These are phyloP conservation scores for Penicillium coffeae DNA, from an alignment of 495 filamentous ascomycete species.

Conservation along the genomic window DNA sequence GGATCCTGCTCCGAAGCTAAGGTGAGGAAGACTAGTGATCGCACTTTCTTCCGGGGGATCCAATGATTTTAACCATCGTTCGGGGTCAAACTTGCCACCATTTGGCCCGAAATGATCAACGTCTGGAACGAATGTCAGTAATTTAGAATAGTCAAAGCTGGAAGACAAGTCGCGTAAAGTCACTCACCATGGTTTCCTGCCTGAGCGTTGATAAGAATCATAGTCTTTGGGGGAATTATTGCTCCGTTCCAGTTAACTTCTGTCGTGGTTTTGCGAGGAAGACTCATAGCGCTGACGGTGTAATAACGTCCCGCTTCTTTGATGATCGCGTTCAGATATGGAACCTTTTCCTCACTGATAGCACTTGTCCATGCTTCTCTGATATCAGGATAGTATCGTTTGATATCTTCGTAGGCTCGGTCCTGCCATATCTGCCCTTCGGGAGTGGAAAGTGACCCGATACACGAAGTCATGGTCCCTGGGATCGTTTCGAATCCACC, in stretches of 20 bases:
- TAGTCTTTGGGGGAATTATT: constrained; percentile 51
- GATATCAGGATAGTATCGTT: constrained; percentile 41
- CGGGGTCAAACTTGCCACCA: constrained; percentile 50
- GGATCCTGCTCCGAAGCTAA: constrained; percentile 53
- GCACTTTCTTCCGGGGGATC: constrained; percentile 35
- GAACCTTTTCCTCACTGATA: constrained; percentile 45
- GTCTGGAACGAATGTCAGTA: constrained; percentile 33
- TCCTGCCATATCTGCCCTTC: constrained; percentile 50
- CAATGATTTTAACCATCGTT: constrained; percentile 45
- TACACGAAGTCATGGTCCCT: constrained; percentile 43
- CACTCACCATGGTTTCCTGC: constrained; percentile 53
- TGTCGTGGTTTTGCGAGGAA: constrained; percentile 48
- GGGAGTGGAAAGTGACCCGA: constrained; percentile 44
- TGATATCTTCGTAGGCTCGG: constrained; percentile 52
- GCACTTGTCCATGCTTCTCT: constrained; percentile 46
- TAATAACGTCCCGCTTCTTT: constrained; percentile 55
- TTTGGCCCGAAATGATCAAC: constrained; percentile 47
- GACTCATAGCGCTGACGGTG: constrained; percentile 51
- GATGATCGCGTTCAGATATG: constrained; percentile 47
- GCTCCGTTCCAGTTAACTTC: constrained; percentile 54
- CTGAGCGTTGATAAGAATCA: constrained; percentile 56
- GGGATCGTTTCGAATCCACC: constrained; percentile 53
- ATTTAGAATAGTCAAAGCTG: neutral
- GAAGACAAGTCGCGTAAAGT: too few species aligned
- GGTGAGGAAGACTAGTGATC: constrained; percentile 34